Base-by-base conservation (phyloP, 2,329 filamentous ascomycete genomes). In the Phaeosphaeriaceae sp. region DNA sequence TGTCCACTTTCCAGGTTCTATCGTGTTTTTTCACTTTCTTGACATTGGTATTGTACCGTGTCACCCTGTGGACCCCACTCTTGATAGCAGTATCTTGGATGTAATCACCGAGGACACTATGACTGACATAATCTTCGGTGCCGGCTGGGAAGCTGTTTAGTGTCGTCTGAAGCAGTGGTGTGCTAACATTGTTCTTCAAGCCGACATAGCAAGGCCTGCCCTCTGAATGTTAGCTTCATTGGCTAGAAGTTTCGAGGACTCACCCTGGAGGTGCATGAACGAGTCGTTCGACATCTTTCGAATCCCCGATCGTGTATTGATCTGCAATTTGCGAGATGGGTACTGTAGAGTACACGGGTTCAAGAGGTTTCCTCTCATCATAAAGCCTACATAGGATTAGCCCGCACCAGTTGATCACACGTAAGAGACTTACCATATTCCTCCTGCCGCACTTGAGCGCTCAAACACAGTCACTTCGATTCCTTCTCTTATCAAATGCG, bases 31-130 rank as follows among this genome's bases (percentile, higher is more conserved):
- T 60, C 0, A 85, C 66, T 2, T 78, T 74, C 59, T 84, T 84
- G 0, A 91, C 89, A n/a, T 85, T 79, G 0, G 88, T 90, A 47
- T 88, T 78, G 65, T 86, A 89, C 0, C 77, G 68, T 0, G 86
- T 87, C 9, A 80, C 68, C 0, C 78, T 71, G 2, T 86, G 73
- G 0, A 89, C 83, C 0, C 83, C 83, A 1, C 83, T 80, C 1
- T 80, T 74, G 0, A 64, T 62, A 0, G 88, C 84, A 0, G 88
- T 84, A n/a, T 83, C 80, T 59, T 88, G 84, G 4, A 91, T 84
- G 65, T 91, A 91, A 1, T 83, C 77, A 32, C 84, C 83, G 9
- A 91, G 76, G 0, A 84, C 80, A 17, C 76, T 68, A 58, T 91
- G 89, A 1, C 78, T 83, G 4, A 89, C 85, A 59, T 86, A 86